Base-by-base conservation (phyloP, 495 filamentous ascomycete species). In the Trichoderma parareesei region DNA sequence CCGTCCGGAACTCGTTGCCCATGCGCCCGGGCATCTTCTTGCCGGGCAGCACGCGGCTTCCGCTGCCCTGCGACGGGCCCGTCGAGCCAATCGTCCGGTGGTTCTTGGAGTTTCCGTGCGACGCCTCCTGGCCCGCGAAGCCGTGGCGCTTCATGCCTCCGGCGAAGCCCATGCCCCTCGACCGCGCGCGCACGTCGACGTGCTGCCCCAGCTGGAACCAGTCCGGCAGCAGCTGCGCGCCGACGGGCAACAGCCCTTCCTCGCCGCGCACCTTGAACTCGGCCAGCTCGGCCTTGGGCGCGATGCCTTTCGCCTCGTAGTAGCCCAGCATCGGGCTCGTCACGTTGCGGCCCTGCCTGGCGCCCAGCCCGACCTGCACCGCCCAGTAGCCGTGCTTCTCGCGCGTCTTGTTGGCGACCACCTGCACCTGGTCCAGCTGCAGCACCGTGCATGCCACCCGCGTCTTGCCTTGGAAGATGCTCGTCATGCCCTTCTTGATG, bases 11-110 rank as follows among this genome's bases (percentile, higher is more conserved):
- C 74, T 93, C 81, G 65, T 87, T 87, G 35, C 94, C 94, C 94
- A 98, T 97, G 55, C 90, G 84, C 65, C 94, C 94, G 27, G 94
- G 85, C 94, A 98, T 98, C 76, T 90, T 91, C 86, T 98, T 98
- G 61, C 94, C 94, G 0, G 94, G 94, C 65, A 88, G 84, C 49
- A 98, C 94, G 69, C 94, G 82, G 53, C 90, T 94, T 74, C 94
- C 94, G 73, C 90, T 86, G 68, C 94, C 94, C 75, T 98, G 94
- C 70, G 87, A 87, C 44, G 87, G 90, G 68, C 94, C 94, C 13
- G 85, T 79, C 5, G 90, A 92, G 80, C 94, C 94, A 80, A 97
- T 88, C 3, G 89, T 87, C 71, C 94, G 84, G 80, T 98, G 94
- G 60, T 88, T 91, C 76, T 90, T 84, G 70, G 93, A 97, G 69